Base-by-base conservation (phyloP, 2,329 filamentous ascomycete species). In the Fusarium palustre region DNA sequence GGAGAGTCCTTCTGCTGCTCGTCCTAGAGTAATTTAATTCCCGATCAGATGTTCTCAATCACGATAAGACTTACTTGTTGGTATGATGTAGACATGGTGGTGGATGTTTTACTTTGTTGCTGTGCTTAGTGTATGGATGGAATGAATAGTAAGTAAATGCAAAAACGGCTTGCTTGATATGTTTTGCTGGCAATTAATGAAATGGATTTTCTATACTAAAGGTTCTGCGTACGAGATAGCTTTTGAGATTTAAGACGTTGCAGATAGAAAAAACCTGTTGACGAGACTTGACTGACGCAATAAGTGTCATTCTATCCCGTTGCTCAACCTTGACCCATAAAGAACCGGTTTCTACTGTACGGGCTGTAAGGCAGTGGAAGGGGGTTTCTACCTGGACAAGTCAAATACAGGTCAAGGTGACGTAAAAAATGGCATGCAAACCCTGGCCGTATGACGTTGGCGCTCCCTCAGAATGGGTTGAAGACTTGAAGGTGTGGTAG, bases 291-390 rank as follows among this genome's bases (percentile, higher is more conserved):
- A 60, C 71, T 75, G 73, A 75, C 73, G 73, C 73, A 75, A 75
- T 75, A 28, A 45, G 59, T 73, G 73, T 71, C 73, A 75, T 74
- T 53, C 54, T 39, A 49, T 36, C 30, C 54, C 30, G n/a, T 31
- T 46, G n/a, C 43, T 46, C 47, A 20, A 45, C 31, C 34, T 58
- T 28, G 45, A 31, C 49, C 41, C 43, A 55, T 54, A 20, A 31
- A 59, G 66, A 75, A 75, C 73, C 68, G 54, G 73, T 75, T 75
- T 75, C 60, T 41, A 48, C 45, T 15, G 41, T 47, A 18, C 9
- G 36, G 18, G 48, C n/a, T 52, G 57, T 28, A 47, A 58, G 48
- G 61, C 49, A 69, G 43, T 50, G 50, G 46, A 30, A 30, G 28
- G 28, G 28, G 28, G 28, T 11, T 30, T 30, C 49, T 56, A 55